Conservation (phyloP, 2,329 filamentous ascomycete species). For the Colletotrichum cordylinicola region DNA sequence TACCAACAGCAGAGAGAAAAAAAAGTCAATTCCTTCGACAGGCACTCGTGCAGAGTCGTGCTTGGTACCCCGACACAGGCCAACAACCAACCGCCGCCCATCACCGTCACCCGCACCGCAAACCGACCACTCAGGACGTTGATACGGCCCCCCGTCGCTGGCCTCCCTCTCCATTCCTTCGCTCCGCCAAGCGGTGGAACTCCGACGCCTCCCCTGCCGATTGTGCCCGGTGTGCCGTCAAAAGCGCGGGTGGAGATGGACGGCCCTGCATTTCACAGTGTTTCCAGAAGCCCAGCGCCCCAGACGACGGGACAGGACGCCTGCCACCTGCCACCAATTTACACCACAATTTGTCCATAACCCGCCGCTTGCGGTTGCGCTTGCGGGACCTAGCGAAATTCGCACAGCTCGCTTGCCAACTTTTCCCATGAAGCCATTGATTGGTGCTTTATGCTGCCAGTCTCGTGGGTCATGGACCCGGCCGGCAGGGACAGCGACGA, state of each 20-base stretch:
- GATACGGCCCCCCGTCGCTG: neutral
- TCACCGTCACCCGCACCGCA: neutral
- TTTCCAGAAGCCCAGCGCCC: conserved; percentile 14
- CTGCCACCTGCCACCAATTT: neutral
- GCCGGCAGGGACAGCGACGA: neutral
- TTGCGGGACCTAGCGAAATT: neutral
- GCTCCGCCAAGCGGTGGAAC: conserved; percentile 14
- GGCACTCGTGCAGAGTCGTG: neutral
- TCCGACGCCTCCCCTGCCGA: conserved; percentile 12
- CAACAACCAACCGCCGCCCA: neutral
- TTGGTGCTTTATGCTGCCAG: neutral
- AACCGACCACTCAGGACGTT: neutral
- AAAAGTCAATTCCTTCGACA: neutral
- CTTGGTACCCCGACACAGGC: neutral
- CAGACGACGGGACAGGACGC: neutral
- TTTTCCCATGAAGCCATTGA: neutral
- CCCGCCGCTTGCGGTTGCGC: neutral
- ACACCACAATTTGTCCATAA: neutral
- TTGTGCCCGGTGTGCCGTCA: neutral
- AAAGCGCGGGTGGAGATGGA: neutral
- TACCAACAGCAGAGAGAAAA: neutral
- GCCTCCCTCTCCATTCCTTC: conserved; percentile 1
- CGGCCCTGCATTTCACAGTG: conserved; percentile 8
- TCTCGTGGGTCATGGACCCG: neutral
- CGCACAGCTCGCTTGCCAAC: neutral